Conservation (phyloP, 1,284 basidiomycete genomes). For the Vanrija sp. region DNA sequence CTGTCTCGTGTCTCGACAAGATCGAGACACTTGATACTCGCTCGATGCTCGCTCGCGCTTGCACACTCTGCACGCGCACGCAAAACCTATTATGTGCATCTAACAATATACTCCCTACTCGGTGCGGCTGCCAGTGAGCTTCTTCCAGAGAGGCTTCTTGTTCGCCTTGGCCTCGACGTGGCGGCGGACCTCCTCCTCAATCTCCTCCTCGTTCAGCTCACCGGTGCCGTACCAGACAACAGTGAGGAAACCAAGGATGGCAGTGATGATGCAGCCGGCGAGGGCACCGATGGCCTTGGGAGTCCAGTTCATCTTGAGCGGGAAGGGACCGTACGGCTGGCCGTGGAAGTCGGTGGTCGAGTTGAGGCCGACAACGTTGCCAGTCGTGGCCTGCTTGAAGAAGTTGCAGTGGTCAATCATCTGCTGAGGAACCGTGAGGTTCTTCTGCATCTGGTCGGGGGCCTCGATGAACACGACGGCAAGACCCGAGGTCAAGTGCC, state of each 20-base stretch:
- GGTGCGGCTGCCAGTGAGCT: constrained; percentile 8
- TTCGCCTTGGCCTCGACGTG: constrained; percentile 60
- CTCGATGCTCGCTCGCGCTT: too few relatives aligned
- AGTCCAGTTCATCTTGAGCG: constrained; percentile 63
- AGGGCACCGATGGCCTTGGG: constrained; percentile 76
- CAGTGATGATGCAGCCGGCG: constrained; percentile 76
- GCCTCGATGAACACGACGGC: constrained; percentile 50
- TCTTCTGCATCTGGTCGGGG: constrained; percentile 43
- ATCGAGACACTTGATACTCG: too few relatives aligned
- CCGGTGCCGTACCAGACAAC: constrained; percentile 80
- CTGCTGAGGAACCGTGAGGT: constrained; percentile 30
- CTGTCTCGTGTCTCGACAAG: too few relatives aligned
- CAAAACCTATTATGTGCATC: background rate
- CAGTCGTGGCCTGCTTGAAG: constrained; percentile 59
- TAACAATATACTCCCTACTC: background rate
- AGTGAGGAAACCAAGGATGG: constrained; percentile 70
- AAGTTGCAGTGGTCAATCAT: constrained; percentile 65
- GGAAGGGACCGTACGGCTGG: constrained; percentile 67
- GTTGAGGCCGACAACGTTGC: constrained; percentile 58
- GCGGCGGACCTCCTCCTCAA: constrained; percentile 63
- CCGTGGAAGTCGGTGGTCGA: constrained; percentile 45
- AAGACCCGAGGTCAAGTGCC: constrained; percentile 48
- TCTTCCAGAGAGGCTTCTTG: constrained; percentile 25
- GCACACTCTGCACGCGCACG: too few relatives aligned
- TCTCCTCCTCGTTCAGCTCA: constrained; percentile 67